Conservation (phyloP, 2,329 filamentous ascomycete genomes). For the Neurospora crassa region DNA sequence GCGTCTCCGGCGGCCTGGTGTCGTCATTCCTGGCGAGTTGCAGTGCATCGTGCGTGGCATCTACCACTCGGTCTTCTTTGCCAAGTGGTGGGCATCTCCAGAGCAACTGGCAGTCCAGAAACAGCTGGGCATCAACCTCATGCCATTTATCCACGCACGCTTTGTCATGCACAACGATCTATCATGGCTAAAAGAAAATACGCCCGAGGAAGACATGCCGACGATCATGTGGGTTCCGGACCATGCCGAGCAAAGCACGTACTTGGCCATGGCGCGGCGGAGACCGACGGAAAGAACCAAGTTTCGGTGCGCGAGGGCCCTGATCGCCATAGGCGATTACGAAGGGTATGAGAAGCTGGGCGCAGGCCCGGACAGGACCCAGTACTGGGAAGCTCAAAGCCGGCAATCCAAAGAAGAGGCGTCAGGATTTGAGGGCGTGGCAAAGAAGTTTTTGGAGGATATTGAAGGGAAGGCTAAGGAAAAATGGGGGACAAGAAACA, state of each 20-base stretch:
- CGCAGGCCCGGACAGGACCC: not conserved
- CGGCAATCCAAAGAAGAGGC: not conserved
- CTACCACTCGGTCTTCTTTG: conserved; percentile 27
- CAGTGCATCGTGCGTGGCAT: conserved; percentile 24
- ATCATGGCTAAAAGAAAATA: not conserved
- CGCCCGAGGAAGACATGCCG: not conserved
- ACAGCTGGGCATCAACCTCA: not conserved
- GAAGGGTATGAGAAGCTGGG: not conserved
- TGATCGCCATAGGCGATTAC: not conserved
- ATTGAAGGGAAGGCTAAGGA: not conserved
- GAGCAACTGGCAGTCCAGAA: not conserved
- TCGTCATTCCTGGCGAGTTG: conserved; percentile 17
- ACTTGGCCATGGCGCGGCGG: not conserved
- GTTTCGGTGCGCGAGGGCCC: not conserved
- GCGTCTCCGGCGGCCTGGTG: conserved; percentile 23
- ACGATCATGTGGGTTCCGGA: not conserved
- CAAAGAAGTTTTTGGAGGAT: not conserved
- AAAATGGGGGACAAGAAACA: not conserved
- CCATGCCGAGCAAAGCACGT: not conserved
- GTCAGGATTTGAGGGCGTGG: not conserved
- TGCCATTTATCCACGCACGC: conserved; percentile 3
- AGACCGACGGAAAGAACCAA: not conserved
- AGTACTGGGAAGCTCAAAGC: not conserved
- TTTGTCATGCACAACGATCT: conserved; percentile 6
- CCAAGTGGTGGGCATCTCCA: conserved; percentile 20